Percentiles rank a stretch among this genome's conserved stretches.
Conservation (phyloP, 225 moss, liverwort and hornwort genomes). For the Marchantia polymorpha region DNA sequence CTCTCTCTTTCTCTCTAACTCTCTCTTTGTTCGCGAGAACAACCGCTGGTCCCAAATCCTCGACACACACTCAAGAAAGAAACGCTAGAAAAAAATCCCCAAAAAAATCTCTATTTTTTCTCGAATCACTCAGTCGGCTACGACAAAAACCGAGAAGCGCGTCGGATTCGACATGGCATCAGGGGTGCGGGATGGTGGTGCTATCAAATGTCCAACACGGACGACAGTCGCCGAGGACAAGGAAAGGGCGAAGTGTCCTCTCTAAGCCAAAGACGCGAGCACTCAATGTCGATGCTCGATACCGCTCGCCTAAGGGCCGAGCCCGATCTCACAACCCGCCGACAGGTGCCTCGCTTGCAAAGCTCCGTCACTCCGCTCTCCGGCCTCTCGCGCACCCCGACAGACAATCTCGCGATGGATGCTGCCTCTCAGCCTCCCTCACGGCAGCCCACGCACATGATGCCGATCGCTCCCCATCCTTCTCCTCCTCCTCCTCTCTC, state of each 20-base stretch:
- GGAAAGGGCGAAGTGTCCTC: constrained; percentile 10
- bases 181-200: too few relatives aligned
- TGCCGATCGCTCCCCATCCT: background rate
- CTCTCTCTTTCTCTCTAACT: background rate
- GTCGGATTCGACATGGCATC: constrained; percentile 1
- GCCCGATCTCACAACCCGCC: constrained; percentile 7
- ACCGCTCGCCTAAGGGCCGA: background rate
- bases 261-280: background rate
- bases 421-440: background rate
- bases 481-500: too few relatives aligned
- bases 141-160: background rate
- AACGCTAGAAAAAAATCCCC: background rate
- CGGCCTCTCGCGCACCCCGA: background rate
- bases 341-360: background rate
- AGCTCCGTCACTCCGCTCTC: background rate
- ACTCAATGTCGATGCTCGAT: constrained; percentile 13
- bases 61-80: background rate
- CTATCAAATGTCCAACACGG: background rate
- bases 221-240: constrained; percentile 2
- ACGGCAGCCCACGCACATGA: background rate
- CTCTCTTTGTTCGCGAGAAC: constrained; percentile 1
- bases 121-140: background rate
- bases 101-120: background rate
- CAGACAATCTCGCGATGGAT: background rate
- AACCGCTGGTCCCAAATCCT: background rate